A percentile compares a stretch with the other conserved stretches of the same genome.
Evolutionary conservation across 2,329 filamentous ascomycete genomes (phyloP).

Genomic region (Lasiodiplodia gonubiensis): DNA sequence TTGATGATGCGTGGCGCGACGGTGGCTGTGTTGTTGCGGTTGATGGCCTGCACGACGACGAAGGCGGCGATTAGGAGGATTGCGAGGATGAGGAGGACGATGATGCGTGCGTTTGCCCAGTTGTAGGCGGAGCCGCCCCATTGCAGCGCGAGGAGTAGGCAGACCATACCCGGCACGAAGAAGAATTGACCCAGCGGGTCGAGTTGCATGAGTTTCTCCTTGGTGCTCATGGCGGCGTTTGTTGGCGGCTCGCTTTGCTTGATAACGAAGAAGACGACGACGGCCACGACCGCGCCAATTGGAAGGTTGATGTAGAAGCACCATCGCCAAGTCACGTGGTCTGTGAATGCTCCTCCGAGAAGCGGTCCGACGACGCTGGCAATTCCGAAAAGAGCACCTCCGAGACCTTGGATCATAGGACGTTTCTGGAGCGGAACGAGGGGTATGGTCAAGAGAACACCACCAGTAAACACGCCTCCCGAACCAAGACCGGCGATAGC

Average conservation of each 20-base stretch:
- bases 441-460: constrained; percentile 34
- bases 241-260: constrained; percentile 37
- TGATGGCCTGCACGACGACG: constrained; percentile 46
- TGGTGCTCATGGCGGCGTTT: constrained; percentile 36
- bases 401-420: constrained; percentile 47
- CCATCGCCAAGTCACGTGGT: constrained; percentile 49
- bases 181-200: constrained; percentile 52
- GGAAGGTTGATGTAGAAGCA: constrained; percentile 62
- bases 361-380: constrained; percentile 57
- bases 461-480: constrained; percentile 40
- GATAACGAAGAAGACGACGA: constrained; percentile 48
- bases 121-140: constrained; percentile 57
- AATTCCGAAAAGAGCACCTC: constrained; percentile 53
- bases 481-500: constrained; percentile 53
- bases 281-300: constrained; percentile 53
- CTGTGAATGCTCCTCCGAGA: constrained; percentile 53
- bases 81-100: constrained; percentile 54
- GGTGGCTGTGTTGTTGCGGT: constrained; percentile 47
- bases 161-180: constrained; percentile 55
- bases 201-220: constrained; percentile 46
- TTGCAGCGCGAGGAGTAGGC: constrained; percentile 56
- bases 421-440: constrained; percentile 51
- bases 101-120: constrained; percentile 53
- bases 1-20: constrained; percentile 46
- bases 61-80: constrained; percentile 50